A percentile compares a stretch with the other conserved stretches of the same genome.
phyloP scores from a whole-genome alignment of 2,329 filamentous ascomycete species.

The Raffaelea arxii region DNA sequence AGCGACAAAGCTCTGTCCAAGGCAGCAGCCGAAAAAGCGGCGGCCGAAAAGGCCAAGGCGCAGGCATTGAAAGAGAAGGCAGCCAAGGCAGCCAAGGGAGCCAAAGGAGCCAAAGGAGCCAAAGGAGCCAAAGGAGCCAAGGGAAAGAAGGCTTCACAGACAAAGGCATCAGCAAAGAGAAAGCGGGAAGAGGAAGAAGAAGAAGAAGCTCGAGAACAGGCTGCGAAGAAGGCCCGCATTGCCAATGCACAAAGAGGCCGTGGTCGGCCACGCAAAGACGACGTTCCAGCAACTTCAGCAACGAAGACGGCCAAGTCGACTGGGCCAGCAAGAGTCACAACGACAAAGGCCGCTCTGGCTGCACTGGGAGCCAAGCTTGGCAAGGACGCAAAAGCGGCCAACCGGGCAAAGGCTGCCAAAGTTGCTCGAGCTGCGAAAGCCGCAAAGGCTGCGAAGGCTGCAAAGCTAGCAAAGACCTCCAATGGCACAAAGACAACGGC shows the following conservation, averaged over 20 bases:
- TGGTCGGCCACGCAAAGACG: background rate
- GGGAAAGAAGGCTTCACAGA: background rate
- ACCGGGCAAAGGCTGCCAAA: constrained; percentile 14
- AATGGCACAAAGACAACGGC: constrained; percentile 16
- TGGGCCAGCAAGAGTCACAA: constrained; percentile 3
- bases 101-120: too few relatives aligned
- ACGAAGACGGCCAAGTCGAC: background rate
- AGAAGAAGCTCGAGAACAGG: background rate
- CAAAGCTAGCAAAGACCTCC: too few relatives aligned
- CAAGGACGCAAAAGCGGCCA: constrained; percentile 5
- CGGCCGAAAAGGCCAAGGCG: constrained; percentile 5
- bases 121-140: too few relatives aligned
- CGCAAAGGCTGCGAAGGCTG: constrained; percentile 37
- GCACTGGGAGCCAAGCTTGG: constrained; percentile 5
- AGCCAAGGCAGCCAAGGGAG: too few relatives aligned
- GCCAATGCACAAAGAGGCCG: background rate
- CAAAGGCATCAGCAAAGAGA: background rate
- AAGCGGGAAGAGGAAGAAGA: constrained; percentile 10
- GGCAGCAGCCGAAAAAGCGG: constrained; percentile 1
- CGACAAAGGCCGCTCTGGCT: constrained; percentile 9
- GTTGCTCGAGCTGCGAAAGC: constrained; percentile 13
- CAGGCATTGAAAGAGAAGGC: constrained; percentile 2
- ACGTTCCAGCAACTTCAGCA: background rate
- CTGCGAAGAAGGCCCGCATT: constrained; percentile 6
- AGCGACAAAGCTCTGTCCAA: constrained; percentile 25